Conservation (phyloP, 305 asterid species). For the Solanum hybrid region DNA sequence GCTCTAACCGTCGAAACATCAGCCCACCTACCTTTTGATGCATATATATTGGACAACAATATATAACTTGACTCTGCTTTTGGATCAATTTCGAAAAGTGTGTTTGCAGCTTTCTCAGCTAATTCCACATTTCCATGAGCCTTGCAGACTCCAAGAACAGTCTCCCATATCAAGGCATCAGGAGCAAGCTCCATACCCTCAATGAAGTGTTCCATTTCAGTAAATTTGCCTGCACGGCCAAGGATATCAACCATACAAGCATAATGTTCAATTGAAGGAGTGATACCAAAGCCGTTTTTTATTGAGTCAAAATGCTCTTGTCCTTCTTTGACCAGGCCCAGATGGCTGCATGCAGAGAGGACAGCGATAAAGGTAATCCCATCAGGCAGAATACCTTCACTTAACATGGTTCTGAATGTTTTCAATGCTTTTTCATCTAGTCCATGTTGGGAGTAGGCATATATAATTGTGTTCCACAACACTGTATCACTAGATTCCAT, state of each 20-base stretch:
- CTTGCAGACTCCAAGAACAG: constrained; percentile 64
- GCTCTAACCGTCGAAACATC: constrained; percentile 52
- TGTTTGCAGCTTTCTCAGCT: constrained; percentile 64
- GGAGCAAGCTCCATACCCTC: constrained; percentile 48
- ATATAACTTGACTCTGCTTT: constrained; percentile 50
- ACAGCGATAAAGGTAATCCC: constrained; percentile 53
- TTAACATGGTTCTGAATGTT: constrained; percentile 46
- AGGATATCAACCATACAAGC: constrained; percentile 79
- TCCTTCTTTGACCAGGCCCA: constrained; percentile 72
- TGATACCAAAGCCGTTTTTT: constrained; percentile 39
- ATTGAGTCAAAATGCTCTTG: constrained; percentile 39
- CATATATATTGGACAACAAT: constrained; percentile 64
- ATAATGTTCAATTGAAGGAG: constrained; percentile 61
- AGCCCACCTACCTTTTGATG: constrained; percentile 59
- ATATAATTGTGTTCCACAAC: constrained; percentile 78
- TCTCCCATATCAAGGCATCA: constrained; percentile 59
- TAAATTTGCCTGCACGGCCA: constrained; percentile 68
- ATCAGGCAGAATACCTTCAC: constrained; percentile 41
- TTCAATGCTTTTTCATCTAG: constrained; percentile 55
- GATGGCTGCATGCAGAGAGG: constrained; percentile 81
- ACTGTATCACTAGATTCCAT: constrained; percentile 38
- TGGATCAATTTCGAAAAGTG: constrained; percentile 50
- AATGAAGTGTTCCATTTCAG: constrained; percentile 50
- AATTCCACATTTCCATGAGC: constrained; percentile 62
- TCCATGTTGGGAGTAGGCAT: constrained; percentile 67